Evolutionary conservation across 768 basidiomycete species (phyloP).

Genomic region (Termitomyces sp.): DNA sequence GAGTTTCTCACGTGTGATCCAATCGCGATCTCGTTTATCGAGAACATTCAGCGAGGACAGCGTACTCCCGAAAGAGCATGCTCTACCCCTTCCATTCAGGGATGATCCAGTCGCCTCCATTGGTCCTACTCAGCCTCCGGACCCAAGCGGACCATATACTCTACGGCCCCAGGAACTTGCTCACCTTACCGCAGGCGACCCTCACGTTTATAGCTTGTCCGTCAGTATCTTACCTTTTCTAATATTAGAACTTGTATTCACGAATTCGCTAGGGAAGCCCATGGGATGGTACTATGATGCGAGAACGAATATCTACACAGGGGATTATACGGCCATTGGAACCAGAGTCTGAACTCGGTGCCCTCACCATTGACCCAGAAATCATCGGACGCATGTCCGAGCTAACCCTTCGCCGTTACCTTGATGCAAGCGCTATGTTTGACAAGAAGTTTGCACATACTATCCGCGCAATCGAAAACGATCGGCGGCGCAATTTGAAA

Average conservation of each 20-base stretch:
- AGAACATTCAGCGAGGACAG: constrained; percentile 5
- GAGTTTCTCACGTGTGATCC: constrained; percentile 18
- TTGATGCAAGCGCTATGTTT: constrained; percentile 57
- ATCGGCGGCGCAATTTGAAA: constrained; percentile 63
- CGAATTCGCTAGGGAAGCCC: constrained; percentile 28
- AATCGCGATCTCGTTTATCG: constrained; percentile 9
- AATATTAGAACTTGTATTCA: not conserved
- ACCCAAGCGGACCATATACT: constrained; percentile 22
- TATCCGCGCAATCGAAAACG: constrained; percentile 58
- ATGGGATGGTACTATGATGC: constrained; percentile 71
- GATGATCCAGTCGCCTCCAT: constrained; percentile 20
- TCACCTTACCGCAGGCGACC: constrained; percentile 63
- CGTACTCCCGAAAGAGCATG: not conserved
- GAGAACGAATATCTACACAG: constrained; percentile 82
- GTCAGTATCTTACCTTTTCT: constrained; percentile 30
- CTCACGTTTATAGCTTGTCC: constrained; percentile 51
- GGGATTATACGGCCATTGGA: constrained; percentile 87
- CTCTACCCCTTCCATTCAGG: not conserved
- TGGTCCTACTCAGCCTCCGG: constrained; percentile 36
- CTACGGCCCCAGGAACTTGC: constrained; percentile 21
- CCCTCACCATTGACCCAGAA: constrained; percentile 61
- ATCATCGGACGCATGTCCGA: constrained; percentile 78
- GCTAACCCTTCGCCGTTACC: constrained; percentile 71
- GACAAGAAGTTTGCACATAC: constrained; percentile 66
- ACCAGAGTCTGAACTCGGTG: constrained; percentile 60